Evolutionary conservation across 2,329 filamentous ascomycete genomes (phyloP).

Genomic region (Lecanosticta acicola): DNA sequence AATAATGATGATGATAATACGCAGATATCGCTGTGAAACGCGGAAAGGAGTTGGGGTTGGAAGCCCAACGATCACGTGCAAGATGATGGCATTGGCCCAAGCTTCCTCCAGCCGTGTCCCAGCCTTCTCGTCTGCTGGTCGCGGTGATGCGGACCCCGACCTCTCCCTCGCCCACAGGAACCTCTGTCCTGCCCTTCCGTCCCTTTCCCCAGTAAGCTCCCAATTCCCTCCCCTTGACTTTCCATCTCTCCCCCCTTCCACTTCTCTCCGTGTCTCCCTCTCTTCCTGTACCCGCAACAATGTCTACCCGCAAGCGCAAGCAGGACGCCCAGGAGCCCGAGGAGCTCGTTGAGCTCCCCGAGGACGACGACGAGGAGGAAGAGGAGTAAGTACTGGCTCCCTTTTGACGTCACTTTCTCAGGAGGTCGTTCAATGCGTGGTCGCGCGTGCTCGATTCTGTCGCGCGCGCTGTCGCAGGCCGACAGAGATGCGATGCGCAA

Average conservation of each 20-base stretch:
- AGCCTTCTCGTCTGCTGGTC: constrained; percentile 1
- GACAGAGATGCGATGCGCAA: background rate
- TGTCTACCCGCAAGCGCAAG: constrained; percentile 43
- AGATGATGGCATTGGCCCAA: background rate
- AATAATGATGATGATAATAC: background rate
- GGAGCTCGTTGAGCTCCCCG: constrained; percentile 41
- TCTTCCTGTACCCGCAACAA: constrained; percentile 2
- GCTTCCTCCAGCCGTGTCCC: constrained; percentile 2
- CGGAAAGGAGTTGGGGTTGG: background rate
- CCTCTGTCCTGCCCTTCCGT: background rate
- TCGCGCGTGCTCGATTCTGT: constrained; percentile 2
- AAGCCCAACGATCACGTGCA: background rate
- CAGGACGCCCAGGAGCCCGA: constrained; percentile 39
- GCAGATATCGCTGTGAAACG: background rate
- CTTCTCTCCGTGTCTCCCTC: background rate
- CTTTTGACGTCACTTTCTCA: constrained; percentile 5
- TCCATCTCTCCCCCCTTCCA: constrained; percentile 1
- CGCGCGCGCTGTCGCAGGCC: constrained; percentile 5
- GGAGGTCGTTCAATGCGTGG: constrained; percentile 2
- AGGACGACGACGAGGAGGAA: constrained; percentile 40
- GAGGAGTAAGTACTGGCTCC: constrained; percentile 40
- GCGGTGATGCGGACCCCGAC: background rate
- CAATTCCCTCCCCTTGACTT: background rate
- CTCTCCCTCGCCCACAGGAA: background rate
- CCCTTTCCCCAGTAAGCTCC: constrained; percentile 1